Base-by-base conservation (phyloP, 768 basidiomycete genomes). In the Lentinula lateritia region DNA sequence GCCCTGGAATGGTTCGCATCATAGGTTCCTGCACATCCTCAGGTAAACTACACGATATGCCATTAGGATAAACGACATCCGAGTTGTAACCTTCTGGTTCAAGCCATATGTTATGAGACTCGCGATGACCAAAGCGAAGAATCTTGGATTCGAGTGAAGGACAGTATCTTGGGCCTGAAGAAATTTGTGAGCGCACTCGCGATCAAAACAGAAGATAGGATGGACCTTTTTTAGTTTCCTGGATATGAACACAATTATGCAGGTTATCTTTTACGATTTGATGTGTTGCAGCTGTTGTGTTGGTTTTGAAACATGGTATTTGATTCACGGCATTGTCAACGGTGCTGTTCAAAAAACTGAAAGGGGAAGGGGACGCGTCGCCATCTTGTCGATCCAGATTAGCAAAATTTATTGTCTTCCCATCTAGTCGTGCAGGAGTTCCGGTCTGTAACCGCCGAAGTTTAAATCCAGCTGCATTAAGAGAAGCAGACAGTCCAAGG, bases 41-140 rank as follows among this genome's bases (percentile, higher is more conserved):
- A 0, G 94, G 92, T 66, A 96, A 80, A 60, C 91, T 92, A 68
- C 89, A 90, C 1, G 93, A 95, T 15, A 96, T 80, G 0, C 94
- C 94, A 62, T 93, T 93, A 1, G 94, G 94, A 67, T 96, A 96
- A 60, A 95, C 87, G 13, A 95, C 70, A 61, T 93, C 93, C 15
- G 93, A 91, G 67, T 93, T 90, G 62, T 92, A 94, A 0, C 94
- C 94, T 69, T 96, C 94, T 0, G 93, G 94, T 69, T 96, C 94
- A 3, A 96, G 77, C 93, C 93, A 96, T 45, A 95, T 81, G 2
- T 74, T 85, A 67, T 96, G 94, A 5, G 75, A 74, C 6, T 77
- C 73, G 71, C 90, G 93, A 63, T 89, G 74, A 3, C 82, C 82
- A 70, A 95, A 95, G 12, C 92, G 83, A 42, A 86, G 77, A 8